Conservation (phyloP, 1,139 yeast genomes). For the Hanseniaspora uvarum region DNA sequence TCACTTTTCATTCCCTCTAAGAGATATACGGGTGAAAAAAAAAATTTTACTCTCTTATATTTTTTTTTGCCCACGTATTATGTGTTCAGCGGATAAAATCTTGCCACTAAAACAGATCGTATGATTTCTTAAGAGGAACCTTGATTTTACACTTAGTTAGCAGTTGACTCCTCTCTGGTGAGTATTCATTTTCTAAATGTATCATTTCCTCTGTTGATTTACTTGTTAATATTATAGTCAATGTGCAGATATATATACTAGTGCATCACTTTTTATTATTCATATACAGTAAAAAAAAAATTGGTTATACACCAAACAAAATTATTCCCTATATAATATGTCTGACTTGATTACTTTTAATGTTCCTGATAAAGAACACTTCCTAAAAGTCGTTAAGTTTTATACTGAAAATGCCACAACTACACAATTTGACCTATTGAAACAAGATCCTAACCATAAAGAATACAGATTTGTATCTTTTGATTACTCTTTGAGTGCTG, state of each 20-base stretch:
- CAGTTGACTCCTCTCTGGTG: no score
- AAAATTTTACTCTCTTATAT: neutral
- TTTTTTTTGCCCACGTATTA: neutral
- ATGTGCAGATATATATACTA: no score
- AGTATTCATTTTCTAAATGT: no score
- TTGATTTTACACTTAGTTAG: neutral
- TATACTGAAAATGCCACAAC: constrained; percentile 46
- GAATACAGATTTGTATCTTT: constrained; percentile 66
- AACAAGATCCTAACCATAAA: constrained; percentile 52
- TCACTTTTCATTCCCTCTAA: no score
- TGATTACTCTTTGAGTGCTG: constrained; percentile 46
- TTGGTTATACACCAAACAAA: no score
- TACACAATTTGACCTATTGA: constrained; percentile 42
- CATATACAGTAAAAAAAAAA: no score
- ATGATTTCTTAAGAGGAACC: constrained; percentile 1
- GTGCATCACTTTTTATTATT: no score
- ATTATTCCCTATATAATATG: no score
- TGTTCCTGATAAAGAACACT: constrained; percentile 42
- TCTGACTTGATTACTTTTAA: constrained; percentile 23
- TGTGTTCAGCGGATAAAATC: neutral
- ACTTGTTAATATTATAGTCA: no score
- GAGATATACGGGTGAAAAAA: no score
- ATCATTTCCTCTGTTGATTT: no score
- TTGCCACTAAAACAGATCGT: neutral
- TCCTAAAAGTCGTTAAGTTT: constrained; percentile 41